Percentiles rank a stretch among this genome's conserved stretches.
Evolutionary conservation across 1,139 yeast genomes (phyloP).

Genomic region (Yamadazyma diospyri): DNA sequence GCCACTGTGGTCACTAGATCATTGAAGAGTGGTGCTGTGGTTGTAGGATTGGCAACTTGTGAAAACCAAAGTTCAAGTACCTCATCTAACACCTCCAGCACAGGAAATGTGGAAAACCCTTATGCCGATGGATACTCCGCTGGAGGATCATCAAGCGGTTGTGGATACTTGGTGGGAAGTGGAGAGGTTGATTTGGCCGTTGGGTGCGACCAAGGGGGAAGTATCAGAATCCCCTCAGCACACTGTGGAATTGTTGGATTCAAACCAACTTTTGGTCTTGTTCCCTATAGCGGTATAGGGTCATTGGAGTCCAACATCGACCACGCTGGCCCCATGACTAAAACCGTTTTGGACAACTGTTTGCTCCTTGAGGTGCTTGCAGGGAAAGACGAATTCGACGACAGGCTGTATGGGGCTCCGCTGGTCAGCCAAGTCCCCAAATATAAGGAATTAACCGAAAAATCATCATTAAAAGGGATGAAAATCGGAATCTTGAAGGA

Average conservation of each 20-base stretch:
- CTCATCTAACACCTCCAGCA: conserved; percentile 29
- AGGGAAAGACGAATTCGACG: conserved; percentile 32
- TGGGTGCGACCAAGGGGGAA: conserved; percentile 17
- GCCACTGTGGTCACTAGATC: conserved; percentile 32
- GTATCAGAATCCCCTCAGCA: conserved; percentile 15
- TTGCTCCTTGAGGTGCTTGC: conserved; percentile 26
- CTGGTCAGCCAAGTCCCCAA: conserved; percentile 38
- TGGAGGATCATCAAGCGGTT: conserved; percentile 15
- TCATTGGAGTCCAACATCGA: conserved; percentile 15
- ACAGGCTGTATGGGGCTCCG: conserved; percentile 19
- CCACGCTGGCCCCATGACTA: conserved; percentile 16
- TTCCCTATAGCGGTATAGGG: conserved; percentile 16
- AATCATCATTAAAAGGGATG: conserved; percentile 50
- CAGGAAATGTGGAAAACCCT: conserved; percentile 19
- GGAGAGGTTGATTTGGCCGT: conserved; percentile 14
- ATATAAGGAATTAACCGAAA: conserved; percentile 19
- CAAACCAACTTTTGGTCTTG: conserved; percentile 16
- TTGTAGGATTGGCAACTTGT: conserved; percentile 33
- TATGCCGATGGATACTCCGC: conserved; percentile 14
- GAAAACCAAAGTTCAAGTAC: conserved; percentile 34
- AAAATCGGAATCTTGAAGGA: conserved; percentile 32
- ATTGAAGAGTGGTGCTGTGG: conserved; percentile 28
- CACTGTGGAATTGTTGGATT: conserved; percentile 16
- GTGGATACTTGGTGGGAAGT: conserved; percentile 14
- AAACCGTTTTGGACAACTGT: conserved; percentile 28